Evolutionary conservation across 139 green algal species (phyloP), one percentile per base, ranked within the genome.

Genomic region (Chlorella sp.): DNA sequence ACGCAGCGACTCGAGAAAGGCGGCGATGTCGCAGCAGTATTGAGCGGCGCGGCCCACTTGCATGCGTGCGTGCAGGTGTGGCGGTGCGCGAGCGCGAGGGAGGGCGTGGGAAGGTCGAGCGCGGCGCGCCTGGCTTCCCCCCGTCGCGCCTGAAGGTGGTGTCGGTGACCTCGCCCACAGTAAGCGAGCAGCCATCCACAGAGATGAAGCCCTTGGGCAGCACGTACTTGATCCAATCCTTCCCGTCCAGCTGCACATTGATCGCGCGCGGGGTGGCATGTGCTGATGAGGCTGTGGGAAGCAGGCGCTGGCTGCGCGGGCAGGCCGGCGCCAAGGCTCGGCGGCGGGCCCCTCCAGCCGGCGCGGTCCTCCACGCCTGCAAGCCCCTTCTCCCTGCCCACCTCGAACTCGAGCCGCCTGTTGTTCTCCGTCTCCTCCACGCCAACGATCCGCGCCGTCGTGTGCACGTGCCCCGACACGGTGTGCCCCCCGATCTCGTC

Each of bases 401-500:
- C 83, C 71, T 89, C 29, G 71, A 97, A 94, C 14, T 77, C 82
- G n/a, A 97, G 61, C 15, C 78, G 76, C 3, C 80, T 77, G 72
- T 97, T 97, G 82, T 97, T 91, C 42, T 88, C 85, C 11, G 76
- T 91, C 64, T 90, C 50, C 66, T 91, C 73, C 7, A 94, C 75
- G 0, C 56, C 29, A 2, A 58, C 40, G 8, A 95, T 80, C 9
- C 25, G 31, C 8, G 91, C 93, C 4, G 82, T 95, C 67, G 82
- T 93, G 79, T 96, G 88, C 2, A 98, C 86, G 73, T 98, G 95
- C 7, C 95, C 95, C 5, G 87, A 94, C 8, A 98, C 92, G 59
- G 90, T 94, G 86, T 98, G 95, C 0, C 95, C 95, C 1, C 95
- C 95, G 60, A 98, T 95, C 82, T 98, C 95, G 66, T 98, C 95